Evolutionary conservation across 2,329 filamentous ascomycete genomes (phyloP), one percentile per base, ranked within the genome.

Genomic region (Fusarium ambrosium): DNA sequence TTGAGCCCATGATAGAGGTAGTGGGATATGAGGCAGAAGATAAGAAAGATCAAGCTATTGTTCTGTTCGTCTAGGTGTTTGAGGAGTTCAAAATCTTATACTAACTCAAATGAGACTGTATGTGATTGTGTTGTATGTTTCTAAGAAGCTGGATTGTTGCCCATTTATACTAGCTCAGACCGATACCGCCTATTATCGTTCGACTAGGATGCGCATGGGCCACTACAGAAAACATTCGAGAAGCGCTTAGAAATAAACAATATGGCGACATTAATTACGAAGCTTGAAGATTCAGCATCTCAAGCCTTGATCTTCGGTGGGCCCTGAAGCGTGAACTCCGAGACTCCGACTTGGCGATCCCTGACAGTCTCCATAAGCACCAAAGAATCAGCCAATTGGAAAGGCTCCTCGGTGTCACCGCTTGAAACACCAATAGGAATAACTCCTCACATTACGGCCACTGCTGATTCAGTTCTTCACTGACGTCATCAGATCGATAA

Each of bases 1-100:
- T 27, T 16, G 67, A 80, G n/a, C 41, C 41, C 77, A 62, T 73
- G 2, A 9, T 41, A 18, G 16, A 39, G 39, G 10, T 59, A 2
- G 16, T 6, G 10, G 16, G 11, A 22, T 20, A 4, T 55, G 10
- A 32, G 20, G 8, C 8, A 20, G 6, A 32, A n/a, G 18, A 32
- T 4, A 29, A 29, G 16, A 51, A 51, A 2, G 16, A 16, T 11
- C 13, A 16, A 24, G 22, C 16, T 24, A 9, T 29, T 51, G 24
- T 51, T 29, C 9, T 51, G 24, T 51, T 29, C 9, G 22, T 13
- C 20, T 48, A n/a, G 16, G 48, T 4, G 48, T 32, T 53, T 18
- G 18, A n/a, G n/a, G 4, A 32, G 27, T 53, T 13, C 6, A 14
- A 13, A 14, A 6, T n/a, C 6, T 2, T 20, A 13, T 55, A 20